A percentile compares a stretch with the other conserved stretches of the same genome.
Evolutionary conservation across 495 filamentous ascomycete species (phyloP).

Genomic region (Chaetomium cochliodes): DNA sequence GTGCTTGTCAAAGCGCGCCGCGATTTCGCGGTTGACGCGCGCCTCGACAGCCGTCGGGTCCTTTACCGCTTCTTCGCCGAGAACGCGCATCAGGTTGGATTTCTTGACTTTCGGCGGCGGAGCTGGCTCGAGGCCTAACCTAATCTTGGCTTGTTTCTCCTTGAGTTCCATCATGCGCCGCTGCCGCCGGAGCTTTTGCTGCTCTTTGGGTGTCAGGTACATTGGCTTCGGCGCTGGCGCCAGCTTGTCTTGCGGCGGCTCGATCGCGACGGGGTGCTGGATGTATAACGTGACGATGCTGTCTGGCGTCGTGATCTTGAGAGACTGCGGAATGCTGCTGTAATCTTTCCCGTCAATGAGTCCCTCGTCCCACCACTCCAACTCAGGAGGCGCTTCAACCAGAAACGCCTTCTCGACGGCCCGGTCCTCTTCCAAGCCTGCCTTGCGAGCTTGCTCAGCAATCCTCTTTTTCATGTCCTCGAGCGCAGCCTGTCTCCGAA

Average conservation of each 20-base stretch:
- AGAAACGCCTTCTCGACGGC: constrained; percentile 86
- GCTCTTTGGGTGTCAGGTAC: constrained; percentile 87
- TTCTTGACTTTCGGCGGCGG: constrained; percentile 94
- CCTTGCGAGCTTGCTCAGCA: constrained; percentile 77
- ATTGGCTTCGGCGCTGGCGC: constrained; percentile 80
- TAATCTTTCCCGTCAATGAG: constrained; percentile 74
- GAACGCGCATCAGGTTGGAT: constrained; percentile 91
- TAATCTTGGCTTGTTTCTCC: constrained; percentile 93
- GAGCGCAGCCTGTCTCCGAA: constrained; percentile 80
- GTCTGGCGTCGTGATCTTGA: constrained; percentile 76
- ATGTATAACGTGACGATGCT: constrained; percentile 85
- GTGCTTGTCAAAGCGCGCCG: constrained; percentile 75
- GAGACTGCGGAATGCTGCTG: constrained; percentile 58
- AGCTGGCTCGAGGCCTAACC: constrained; percentile 82
- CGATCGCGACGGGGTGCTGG: constrained; percentile 89
- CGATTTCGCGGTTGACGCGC: constrained; percentile 85
- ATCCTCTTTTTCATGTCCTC: constrained; percentile 94
- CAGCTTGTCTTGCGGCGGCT: constrained; percentile 85
- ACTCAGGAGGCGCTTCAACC: constrained; percentile 77
- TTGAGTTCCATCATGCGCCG: constrained; percentile 88
- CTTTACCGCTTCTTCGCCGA: constrained; percentile 96
- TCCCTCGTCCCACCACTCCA: constrained; percentile 98
- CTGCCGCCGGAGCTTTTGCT: constrained; percentile 86
- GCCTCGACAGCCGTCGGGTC: constrained; percentile 97
- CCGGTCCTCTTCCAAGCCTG: constrained; percentile 85